Evolutionary conservation across 116 monocot genomes (phyloP), one percentile per base, ranked within the genome.

Genomic region (Iris pallida): DNA sequence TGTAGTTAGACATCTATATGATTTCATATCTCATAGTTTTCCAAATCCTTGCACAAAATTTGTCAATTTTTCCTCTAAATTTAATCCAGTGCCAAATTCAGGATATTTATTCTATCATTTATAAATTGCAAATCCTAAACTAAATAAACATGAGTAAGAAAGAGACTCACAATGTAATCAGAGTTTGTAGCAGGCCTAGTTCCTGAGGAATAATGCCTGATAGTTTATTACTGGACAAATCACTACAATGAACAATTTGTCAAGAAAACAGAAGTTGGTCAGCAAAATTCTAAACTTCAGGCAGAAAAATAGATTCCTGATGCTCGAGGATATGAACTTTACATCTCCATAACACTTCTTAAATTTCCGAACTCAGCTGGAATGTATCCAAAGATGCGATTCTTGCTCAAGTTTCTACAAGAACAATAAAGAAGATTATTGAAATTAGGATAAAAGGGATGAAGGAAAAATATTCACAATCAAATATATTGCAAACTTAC

Each of bases 291-390:
- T 41, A 71, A 7, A 4, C 9, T 45, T 44, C 55, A 47, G 41
- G 11, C 44, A 57, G 57, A 70, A 41, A 44, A 55, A 60, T 54
- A 16, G 10, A 30, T 8, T 46, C 58, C 15, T 51, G 11, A 5
- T 49, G 13, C n/a, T 59, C 1, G 16, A 53, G 41, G 41, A 59
- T n/a, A 57, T 40, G 40, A 63, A 49, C 16, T 74, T 89, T 83
- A 92, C 96, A 97, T 89, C 71, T 89, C 90, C 89, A 92, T 78
- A 20, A 97, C 55, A 73, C 96, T 92, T 20, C 96, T 77, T 52
- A 97, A 73, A 63, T 97, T 97, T 77, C 96, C 96, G 78, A 97
- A 92, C 62, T 92, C 92, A 17, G 80, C 64, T 47, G 96, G 96
- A 78, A 97, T 85, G 59, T 20, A 82, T 0, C 96, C 92, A 67